Evolutionary conservation across 768 basidiomycete genomes (phyloP).

Genomic region (Asterophora parasitica): DNA sequence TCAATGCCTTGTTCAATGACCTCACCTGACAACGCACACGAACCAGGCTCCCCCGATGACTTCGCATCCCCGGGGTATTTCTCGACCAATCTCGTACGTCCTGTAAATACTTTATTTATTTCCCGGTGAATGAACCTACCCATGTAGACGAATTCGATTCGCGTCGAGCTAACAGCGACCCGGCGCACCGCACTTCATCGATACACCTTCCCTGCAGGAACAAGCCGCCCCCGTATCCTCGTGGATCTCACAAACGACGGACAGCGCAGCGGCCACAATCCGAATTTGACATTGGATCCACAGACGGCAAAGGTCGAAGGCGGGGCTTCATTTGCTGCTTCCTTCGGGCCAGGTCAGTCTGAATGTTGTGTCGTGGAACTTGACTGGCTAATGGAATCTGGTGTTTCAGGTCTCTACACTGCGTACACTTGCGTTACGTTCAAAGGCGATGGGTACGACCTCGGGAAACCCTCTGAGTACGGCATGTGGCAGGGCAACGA

Average conservation of each 20-base stretch:
- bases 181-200: slow-evolving; percentile 56
- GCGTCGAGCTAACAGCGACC: slow-evolving; percentile 56
- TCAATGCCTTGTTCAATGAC: not conserved
- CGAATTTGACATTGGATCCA: slow-evolving; percentile 43
- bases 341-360: slow-evolving; percentile 49
- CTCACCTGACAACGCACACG: too few relatives aligned
- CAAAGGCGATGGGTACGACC: slow-evolving; percentile 44
- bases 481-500: slow-evolving; percentile 51
- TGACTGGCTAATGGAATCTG: too few relatives aligned
- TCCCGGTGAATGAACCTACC: not conserved
- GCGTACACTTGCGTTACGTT: slow-evolving; percentile 61
- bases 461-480: slow-evolving; percentile 47
- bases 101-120: not conserved
- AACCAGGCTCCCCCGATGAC: slow-evolving; percentile 53
- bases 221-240: slow-evolving; percentile 45
- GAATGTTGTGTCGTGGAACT: too few relatives aligned
- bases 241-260: slow-evolving; percentile 65
- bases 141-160: slow-evolving; percentile 46
- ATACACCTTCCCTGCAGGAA: slow-evolving; percentile 48
- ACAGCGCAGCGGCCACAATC: slow-evolving; percentile 44
- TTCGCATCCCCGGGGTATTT: slow-evolving; percentile 65
- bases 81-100: slow-evolving; percentile 47
- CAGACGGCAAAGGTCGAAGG: slow-evolving; percentile 48
- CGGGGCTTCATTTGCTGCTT: slow-evolving; percentile 43
- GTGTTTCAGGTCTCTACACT: slow-evolving; percentile 40